Conservation (phyloP, 2,329 filamentous ascomycete species). For the Aphanocladium album region DNA sequence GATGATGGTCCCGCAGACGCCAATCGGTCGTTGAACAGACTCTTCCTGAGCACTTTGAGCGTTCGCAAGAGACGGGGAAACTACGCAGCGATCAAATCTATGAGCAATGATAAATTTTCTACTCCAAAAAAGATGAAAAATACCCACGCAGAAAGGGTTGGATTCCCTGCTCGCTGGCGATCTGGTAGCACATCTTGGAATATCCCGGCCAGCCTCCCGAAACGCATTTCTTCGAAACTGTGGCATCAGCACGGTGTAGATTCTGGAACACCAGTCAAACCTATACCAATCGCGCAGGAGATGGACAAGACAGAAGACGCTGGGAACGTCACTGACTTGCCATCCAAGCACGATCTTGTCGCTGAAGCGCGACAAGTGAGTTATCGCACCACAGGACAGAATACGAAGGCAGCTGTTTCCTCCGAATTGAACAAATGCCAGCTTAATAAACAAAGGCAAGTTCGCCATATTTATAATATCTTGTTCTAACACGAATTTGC, state of each 20-base stretch:
- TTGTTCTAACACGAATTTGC: neutral
- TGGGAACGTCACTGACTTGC: neutral
- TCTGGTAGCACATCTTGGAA: neutral
- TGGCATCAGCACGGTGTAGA: neutral
- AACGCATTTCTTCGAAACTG: slow-evolving; percentile 1
- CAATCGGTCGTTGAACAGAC: neutral
- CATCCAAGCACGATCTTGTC: too few species aligned
- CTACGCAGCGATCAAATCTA: neutral
- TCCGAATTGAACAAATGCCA: neutral
- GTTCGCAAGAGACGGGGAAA: neutral
- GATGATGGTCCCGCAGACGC: neutral
- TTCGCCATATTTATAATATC: neutral
- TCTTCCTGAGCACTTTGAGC: neutral
- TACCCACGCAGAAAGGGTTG: neutral
- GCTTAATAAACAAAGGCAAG: neutral
- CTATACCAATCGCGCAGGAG: neutral
- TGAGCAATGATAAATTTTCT: neutral
- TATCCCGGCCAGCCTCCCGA: neutral
- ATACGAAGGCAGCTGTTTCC: too few species aligned
- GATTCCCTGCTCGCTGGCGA: neutral
- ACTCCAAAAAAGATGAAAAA: neutral
- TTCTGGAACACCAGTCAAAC: neutral
- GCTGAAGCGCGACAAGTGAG: too few species aligned
- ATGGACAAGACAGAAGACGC: neutral
- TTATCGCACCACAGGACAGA: too few species aligned